Evolutionary conservation across 2,329 filamentous ascomycete species (phyloP).

Genomic region (Fusarium odoratissimum): DNA sequence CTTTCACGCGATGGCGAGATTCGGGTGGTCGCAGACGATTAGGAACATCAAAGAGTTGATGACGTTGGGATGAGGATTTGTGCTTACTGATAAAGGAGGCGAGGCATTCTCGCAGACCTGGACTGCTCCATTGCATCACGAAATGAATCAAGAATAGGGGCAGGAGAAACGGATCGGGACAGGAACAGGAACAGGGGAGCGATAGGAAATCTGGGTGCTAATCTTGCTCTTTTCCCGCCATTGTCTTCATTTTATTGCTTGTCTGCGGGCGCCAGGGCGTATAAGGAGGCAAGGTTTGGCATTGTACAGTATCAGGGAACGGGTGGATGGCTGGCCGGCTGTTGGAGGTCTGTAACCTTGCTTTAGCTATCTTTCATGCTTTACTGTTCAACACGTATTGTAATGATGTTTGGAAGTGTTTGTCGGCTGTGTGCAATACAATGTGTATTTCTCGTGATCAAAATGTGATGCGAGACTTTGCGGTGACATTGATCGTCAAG

Average conservation of each 20-base stretch:
- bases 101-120: slow-evolving; percentile 29
- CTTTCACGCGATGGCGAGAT: slow-evolving; percentile 38
- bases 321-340: slow-evolving; percentile 18
- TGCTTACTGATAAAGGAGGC: slow-evolving; percentile 29
- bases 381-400: slow-evolving; percentile 26
- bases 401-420: slow-evolving; percentile 12
- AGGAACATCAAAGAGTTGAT: slow-evolving; percentile 12
- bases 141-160: slow-evolving; percentile 15
- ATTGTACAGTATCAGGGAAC: slow-evolving; percentile 35
- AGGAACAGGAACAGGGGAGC: slow-evolving; percentile 7
- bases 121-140: slow-evolving; percentile 9
- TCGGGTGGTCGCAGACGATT: slow-evolving; percentile 34
- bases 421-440: neutral
- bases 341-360: slow-evolving; percentile 20
- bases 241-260: neutral
- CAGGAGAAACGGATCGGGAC: neutral
- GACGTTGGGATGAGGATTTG: slow-evolving; percentile 12
- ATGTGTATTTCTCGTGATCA: neutral
- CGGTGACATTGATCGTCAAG: neutral
- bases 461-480: neutral
- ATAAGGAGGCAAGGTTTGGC: slow-evolving; percentile 23
- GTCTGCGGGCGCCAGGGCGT: slow-evolving; percentile 30
- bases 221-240: slow-evolving; percentile 6
- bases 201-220: slow-evolving; percentile 6
- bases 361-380: slow-evolving; percentile 33